Conservation (phyloP, 768 basidiomycete species). For the Psilocybe cubensis region DNA sequence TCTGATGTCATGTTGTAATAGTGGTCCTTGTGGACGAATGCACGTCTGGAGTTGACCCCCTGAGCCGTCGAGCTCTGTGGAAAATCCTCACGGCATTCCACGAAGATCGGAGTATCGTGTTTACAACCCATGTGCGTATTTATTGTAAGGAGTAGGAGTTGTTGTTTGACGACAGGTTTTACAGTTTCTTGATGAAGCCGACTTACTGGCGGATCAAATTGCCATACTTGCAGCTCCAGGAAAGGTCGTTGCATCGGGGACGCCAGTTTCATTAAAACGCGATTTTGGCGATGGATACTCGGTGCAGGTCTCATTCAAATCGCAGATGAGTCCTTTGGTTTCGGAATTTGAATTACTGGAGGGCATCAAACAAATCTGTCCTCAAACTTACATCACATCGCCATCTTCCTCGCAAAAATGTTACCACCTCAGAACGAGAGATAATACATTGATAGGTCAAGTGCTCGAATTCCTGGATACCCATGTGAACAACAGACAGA, state of each 20-base stretch:
- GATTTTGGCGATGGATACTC: slow-evolving; percentile 75
- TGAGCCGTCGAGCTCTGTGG: slow-evolving; percentile 81
- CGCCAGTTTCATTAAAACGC: slow-evolving; percentile 76
- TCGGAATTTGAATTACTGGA: slow-evolving; percentile 39
- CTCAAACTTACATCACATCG: slow-evolving; percentile 44
- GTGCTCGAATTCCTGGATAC: slow-evolving; percentile 60
- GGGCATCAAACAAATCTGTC: slow-evolving; percentile 47
- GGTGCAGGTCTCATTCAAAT: slow-evolving; percentile 53
- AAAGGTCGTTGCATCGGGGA: slow-evolving; percentile 70
- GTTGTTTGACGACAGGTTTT: too few relatives aligned
- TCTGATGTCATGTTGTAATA: slow-evolving; percentile 18
- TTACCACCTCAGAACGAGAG: slow-evolving; percentile 67
- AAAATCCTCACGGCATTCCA: slow-evolving; percentile 69
- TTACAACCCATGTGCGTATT: slow-evolving; percentile 73
- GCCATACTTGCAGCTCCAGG: slow-evolving; percentile 78
- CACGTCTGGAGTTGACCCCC: slow-evolving; percentile 82
- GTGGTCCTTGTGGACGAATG: slow-evolving; percentile 69
- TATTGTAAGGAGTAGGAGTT: too few relatives aligned
- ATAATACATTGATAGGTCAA: slow-evolving; percentile 53
- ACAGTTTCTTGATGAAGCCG: slow-evolving; percentile 82
- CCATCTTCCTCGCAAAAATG: slow-evolving; percentile 46
- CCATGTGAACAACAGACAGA: slow-evolving; percentile 36
- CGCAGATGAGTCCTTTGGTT: slow-evolving; percentile 25
- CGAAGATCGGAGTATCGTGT: slow-evolving; percentile 67
- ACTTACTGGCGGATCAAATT: slow-evolving; percentile 76